phyloP scores from a whole-genome alignment of 208 protist species.

The Crithidia thermophila region DNA sequence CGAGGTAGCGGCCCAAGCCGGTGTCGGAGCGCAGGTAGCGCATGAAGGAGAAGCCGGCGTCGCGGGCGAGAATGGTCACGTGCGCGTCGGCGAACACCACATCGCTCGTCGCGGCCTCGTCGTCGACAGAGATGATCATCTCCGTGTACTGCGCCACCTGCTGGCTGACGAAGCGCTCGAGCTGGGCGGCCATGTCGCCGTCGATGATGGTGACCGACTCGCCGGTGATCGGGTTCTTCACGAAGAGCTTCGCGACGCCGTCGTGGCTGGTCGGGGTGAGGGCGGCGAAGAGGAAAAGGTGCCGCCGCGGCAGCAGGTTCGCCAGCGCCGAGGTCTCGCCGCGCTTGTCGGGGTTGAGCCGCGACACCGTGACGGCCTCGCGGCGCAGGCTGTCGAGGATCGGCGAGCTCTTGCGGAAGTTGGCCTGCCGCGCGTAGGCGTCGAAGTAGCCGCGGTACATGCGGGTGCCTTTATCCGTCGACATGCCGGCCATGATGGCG shows the following conservation, averaged over 20 bases:
- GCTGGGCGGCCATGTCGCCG: constrained; percentile 42
- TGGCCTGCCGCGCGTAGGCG: constrained; percentile 79
- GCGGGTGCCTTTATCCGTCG: constrained; percentile 80
- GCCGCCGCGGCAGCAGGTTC: constrained; percentile 84
- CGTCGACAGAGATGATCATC: constrained; percentile 72
- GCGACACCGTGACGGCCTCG: constrained; percentile 67
- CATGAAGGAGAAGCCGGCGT: constrained; percentile 82
- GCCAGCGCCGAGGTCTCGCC: constrained; percentile 71
- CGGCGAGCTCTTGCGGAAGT: constrained; percentile 87
- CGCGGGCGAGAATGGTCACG: constrained; percentile 84
- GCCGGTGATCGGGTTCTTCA: constrained; percentile 88
- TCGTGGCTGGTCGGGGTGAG: constrained; percentile 39
- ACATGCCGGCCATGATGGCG: constrained; percentile 73
- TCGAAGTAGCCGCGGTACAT: constrained; percentile 89
- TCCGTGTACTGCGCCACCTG: constrained; percentile 83
- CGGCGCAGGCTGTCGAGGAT: constrained; percentile 74
- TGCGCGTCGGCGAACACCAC: constrained; percentile 75
- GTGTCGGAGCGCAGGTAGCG: constrained; percentile 51
- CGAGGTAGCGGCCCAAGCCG: constrained; percentile 51
- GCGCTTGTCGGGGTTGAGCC: constrained; percentile 49
- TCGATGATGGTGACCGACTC: constrained; percentile 80
- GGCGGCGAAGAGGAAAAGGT: constrained; percentile 86
- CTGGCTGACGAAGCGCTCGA: constrained; percentile 67
- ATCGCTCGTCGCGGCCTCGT: constrained; percentile 45
- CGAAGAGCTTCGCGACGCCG: constrained; percentile 80